These are phyloP conservation scores for Pythium aristosporum DNA, from an alignment of 352 stramenopile genomes.

Conservation along the genomic window DNA sequence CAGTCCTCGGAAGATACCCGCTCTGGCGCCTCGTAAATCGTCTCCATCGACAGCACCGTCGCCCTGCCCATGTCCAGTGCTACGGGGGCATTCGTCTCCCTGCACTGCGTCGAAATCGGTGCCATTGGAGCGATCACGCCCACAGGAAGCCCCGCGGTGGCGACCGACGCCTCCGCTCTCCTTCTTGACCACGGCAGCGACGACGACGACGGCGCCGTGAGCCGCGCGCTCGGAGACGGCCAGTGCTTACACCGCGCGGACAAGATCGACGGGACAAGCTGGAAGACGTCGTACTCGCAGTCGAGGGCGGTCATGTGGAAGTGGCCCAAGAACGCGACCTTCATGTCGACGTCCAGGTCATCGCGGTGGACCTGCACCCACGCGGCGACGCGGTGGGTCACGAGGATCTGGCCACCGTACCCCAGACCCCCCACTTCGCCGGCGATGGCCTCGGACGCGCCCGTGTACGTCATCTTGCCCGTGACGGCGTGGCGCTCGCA, in stretches of 20 bases:
- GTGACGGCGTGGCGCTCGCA: conserved; percentile 22
- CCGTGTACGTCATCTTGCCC: conserved; percentile 28
- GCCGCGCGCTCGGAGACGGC: too few species aligned
- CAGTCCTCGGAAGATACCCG: too few species aligned
- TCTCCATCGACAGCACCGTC: too few species aligned
- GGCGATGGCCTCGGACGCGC: conserved; percentile 25
- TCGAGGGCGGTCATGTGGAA: conserved; percentile 32
- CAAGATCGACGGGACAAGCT: conserved; percentile 33
- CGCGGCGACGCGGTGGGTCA: conserved; percentile 25
- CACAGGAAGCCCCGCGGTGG: too few species aligned
- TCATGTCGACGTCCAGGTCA: conserved; percentile 18
- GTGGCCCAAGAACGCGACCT: conserved; percentile 33
- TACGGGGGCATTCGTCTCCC: too few species aligned
- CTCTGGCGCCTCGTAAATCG: too few species aligned
- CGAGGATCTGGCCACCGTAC: conserved; percentile 30
- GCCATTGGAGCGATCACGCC: too few species aligned
- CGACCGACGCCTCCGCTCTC: too few species aligned
- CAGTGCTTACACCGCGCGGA: background rate
- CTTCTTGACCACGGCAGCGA: too few species aligned
- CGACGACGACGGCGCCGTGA: too few species aligned
- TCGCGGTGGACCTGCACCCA: conserved; percentile 27
- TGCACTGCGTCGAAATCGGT: too few species aligned
- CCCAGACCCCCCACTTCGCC: conserved; percentile 28
- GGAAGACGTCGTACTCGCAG: conserved; percentile 39
- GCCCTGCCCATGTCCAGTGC: too few species aligned